A percentile compares a stretch with the other conserved stretches of the same genome.
Evolutionary conservation across 1,284 basidiomycete genomes (phyloP).

Genomic region (Phellopilus nigrolimitatus): DNA sequence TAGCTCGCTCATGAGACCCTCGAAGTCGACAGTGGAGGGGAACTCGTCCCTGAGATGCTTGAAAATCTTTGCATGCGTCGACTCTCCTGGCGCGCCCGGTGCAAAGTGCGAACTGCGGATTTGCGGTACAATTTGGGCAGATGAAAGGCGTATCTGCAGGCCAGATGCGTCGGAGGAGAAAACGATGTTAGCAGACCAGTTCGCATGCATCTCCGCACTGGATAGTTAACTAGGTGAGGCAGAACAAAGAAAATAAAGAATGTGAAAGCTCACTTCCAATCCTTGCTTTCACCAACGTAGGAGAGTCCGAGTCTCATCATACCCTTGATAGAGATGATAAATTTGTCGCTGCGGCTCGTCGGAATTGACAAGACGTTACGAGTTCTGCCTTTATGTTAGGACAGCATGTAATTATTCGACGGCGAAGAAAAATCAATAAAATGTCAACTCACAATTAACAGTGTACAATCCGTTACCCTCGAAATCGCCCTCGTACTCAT

Average conservation of each 20-base stretch:
- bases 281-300: conserved; percentile 11
- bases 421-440: not conserved
- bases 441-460: conserved; percentile 9
- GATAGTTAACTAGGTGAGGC: no score
- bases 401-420: not conserved
- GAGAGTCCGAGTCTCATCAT: conserved; percentile 26
- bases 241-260: no score
- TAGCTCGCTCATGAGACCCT: conserved; percentile 26
- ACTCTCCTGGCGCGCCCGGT: conserved; percentile 13
- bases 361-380: conserved; percentile 30
- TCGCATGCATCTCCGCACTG: conserved; percentile 7
- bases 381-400: conserved; percentile 26
- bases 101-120: conserved; percentile 6
- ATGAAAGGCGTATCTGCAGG: conserved; percentile 4
- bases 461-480: conserved; percentile 11
- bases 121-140: conserved; percentile 1
- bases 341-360: conserved; percentile 24
- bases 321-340: conserved; percentile 30
- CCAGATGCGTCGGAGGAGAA: conserved; percentile 2
- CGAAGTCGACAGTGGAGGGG: conserved; percentile 25
- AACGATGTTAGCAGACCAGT: conserved; percentile 13
- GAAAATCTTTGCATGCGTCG: conserved; percentile 22
- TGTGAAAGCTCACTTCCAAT: conserved; percentile 19
- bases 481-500: conserved; percentile 20
- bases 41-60: conserved; percentile 24